Evolutionary conservation across 2,329 filamentous ascomycete genomes (phyloP).

Genomic region (Trichoderma atrobrunneum): DNA sequence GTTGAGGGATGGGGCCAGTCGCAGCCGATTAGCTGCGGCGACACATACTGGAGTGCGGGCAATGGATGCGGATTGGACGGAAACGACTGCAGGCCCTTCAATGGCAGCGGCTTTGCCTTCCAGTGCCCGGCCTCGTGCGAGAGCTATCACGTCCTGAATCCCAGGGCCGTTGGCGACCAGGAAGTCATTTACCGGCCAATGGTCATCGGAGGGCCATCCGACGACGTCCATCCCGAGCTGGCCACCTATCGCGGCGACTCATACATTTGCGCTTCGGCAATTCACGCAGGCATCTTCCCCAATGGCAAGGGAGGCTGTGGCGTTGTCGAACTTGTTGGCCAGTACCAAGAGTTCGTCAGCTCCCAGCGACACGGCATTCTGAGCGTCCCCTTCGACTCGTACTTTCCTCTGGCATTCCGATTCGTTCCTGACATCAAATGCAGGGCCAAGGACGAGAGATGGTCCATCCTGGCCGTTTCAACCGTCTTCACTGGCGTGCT

Average conservation of each 20-base stretch:
- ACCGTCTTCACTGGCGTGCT: slow-evolving; percentile 74
- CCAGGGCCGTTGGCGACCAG: slow-evolving; percentile 70
- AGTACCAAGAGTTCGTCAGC: slow-evolving; percentile 59
- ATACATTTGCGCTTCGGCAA: slow-evolving; percentile 79
- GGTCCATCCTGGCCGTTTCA: slow-evolving; percentile 79
- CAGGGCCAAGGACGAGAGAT: slow-evolving; percentile 73
- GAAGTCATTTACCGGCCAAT: slow-evolving; percentile 62
- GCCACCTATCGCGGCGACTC: slow-evolving; percentile 84
- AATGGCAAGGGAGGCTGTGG: slow-evolving; percentile 76
- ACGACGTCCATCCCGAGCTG: slow-evolving; percentile 36
- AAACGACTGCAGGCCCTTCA: slow-evolving; percentile 71
- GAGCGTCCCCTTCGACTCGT: slow-evolving; percentile 77
- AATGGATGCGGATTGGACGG: slow-evolving; percentile 75
- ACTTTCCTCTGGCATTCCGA: slow-evolving; percentile 82
- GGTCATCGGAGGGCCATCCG: slow-evolving; percentile 65
- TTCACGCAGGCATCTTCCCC: slow-evolving; percentile 76
- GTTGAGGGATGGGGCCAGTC: slow-evolving; percentile 67
- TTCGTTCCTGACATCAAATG: slow-evolving; percentile 68
- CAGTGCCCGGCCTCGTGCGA: slow-evolving; percentile 72
- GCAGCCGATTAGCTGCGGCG: slow-evolving; percentile 62
- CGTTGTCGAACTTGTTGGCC: slow-evolving; percentile 71
- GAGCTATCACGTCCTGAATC: slow-evolving; percentile 63
- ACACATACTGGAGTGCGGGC: slow-evolving; percentile 67
- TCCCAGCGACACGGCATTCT: slow-evolving; percentile 70
- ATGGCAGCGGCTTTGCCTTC: slow-evolving; percentile 67